A percentile compares a stretch with the other conserved stretches of the same genome.
Conservation (phyloP, 257 asterid species). For the Capsicum baccatum region DNA sequence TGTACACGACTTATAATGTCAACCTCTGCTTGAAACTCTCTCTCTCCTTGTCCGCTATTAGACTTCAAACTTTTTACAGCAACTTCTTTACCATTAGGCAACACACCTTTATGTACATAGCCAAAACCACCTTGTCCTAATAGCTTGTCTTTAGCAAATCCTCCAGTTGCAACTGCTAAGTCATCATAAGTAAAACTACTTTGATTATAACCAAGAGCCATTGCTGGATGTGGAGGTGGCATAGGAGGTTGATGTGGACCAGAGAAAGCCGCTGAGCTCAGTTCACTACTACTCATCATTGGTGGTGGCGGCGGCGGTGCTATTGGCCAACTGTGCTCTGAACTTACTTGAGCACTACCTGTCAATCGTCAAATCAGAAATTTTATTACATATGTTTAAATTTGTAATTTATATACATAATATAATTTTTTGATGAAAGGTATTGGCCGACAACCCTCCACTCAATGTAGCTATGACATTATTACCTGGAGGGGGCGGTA, state of each 20-base stretch:
- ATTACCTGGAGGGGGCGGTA: constrained; percentile 48
- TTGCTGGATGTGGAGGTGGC: constrained; percentile 59
- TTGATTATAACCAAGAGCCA: constrained; percentile 54
- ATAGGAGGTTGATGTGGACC: constrained; percentile 51
- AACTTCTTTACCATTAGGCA: constrained; percentile 58
- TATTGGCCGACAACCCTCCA: too few relatives aligned
- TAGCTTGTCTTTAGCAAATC: constrained; percentile 43
- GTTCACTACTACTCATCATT: constrained; percentile 61
- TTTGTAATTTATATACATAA: too few relatives aligned
- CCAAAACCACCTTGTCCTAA: constrained; percentile 75
- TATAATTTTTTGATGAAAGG: too few relatives aligned
- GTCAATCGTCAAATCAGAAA: background rate
- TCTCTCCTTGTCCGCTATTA: constrained; percentile 67
- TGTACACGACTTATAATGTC: constrained; percentile 69
- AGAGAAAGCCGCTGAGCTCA: constrained; percentile 63
- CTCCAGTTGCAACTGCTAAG: constrained; percentile 55
- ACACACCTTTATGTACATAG: constrained; percentile 59
- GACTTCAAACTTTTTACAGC: constrained; percentile 64
- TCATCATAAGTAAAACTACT: constrained; percentile 60
- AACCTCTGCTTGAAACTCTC: constrained; percentile 72
- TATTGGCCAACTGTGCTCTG: constrained; percentile 67
- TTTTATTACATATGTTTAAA: background rate
- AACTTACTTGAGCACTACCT: constrained; percentile 57
- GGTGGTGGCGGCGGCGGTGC: constrained; percentile 84
- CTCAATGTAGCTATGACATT: too few relatives aligned